Base-by-base conservation (phyloP, 1,139 yeast species). In the Arxiozyma telluris region DNA sequence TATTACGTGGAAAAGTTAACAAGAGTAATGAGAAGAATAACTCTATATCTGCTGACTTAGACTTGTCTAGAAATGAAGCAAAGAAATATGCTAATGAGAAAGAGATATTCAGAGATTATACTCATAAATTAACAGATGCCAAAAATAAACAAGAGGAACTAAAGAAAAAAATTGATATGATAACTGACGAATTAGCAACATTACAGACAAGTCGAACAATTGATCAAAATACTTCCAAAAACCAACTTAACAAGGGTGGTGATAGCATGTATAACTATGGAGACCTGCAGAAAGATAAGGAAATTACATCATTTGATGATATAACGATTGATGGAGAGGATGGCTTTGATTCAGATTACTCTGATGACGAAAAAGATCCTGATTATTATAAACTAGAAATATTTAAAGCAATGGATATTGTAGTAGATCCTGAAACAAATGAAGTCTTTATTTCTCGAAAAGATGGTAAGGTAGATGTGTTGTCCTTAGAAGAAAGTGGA, bases 351-450 rank as follows among this genome's bases (percentile, higher is more conserved):
- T 38, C 49, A 15, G 49, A 46, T 34, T 45, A 45, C 7, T 46
- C 42, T 6, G 49, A 46, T 34, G 42, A 21, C 22, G 49, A 46
- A 38, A 46, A 46, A 21, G 49, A 46, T 34, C 49, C 49, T 4
- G 42, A 46, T 46, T 46, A 46, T 22, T 46, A 46, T 15, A 64
- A 66, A 52, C 48, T 67, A 25, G 65, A 64, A 47, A 55, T 68
- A 9, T 68, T 59, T 53, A 62, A 68, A 49, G 62, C 68, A 1
- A 42, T 68, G 52, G 70, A 68, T 1, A 59, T 67, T 4, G 54
- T 61, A n/a, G 52, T 66, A 1, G 69, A 68, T 49, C 57, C 58
- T n/a, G 62, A 58, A 11, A 58, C 62, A 41, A 54, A 56, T 41
- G 69, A 66, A 46, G 64, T 63, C 3, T 58, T 66, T 25, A 63